A percentile compares a stretch with the other conserved stretches of the same genome.
phyloP scores from a whole-genome alignment of 257 asterid species.

The Solanum appendiculatum region DNA sequence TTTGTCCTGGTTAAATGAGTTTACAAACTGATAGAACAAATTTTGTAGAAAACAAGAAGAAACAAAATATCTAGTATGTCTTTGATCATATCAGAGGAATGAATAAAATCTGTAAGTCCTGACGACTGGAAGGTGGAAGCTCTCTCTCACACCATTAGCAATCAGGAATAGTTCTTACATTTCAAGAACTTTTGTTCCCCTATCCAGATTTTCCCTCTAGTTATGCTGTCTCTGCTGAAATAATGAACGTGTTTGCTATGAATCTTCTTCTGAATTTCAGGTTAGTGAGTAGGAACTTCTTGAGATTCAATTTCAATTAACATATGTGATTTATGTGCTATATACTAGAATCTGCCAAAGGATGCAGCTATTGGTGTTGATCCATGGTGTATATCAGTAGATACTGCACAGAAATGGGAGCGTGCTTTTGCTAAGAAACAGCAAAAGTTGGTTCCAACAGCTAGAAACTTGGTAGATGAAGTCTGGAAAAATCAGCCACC shows the following conservation, averaged over 20 bases:
- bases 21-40: neutral
- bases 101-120: neutral
- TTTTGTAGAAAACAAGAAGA: neutral
- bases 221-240: neutral
- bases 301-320: neutral
- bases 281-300: neutral
- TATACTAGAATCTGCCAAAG: constrained; percentile 60
- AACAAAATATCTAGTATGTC: neutral
- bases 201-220: neutral
- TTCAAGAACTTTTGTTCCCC: neutral
- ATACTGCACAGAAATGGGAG: constrained; percentile 88
- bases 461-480: constrained; percentile 74
- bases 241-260: neutral
- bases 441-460: constrained; percentile 63
- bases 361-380: constrained; percentile 81
- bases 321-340: constrained; percentile 9
- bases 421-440: constrained; percentile 58
- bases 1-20: neutral
- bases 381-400: constrained; percentile 92
- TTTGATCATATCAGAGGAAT: neutral
- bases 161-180: neutral
- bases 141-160: neutral
- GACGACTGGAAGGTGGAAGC: neutral
- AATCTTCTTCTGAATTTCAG: neutral
- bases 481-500: constrained; percentile 85